These are phyloP conservation scores for Zasmidium citrigriseum DNA, from an alignment of 2,329 filamentous ascomycete genomes.

Conservation along the genomic window DNA sequence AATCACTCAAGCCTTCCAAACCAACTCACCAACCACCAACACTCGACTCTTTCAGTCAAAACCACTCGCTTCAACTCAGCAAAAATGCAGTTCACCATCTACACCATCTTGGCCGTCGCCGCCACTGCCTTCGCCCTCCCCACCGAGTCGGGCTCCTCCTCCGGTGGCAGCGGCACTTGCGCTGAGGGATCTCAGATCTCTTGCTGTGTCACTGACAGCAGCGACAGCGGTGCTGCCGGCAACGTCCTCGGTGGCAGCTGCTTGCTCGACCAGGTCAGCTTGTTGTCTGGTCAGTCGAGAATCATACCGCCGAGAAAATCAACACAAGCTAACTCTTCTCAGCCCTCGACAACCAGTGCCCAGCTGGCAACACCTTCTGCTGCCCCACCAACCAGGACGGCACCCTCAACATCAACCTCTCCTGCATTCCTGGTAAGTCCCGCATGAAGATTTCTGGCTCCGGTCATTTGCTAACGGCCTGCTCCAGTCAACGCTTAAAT, in stretches of 20 bases:
- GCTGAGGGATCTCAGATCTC: neutral
- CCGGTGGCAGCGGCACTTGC: conserved; percentile 1
- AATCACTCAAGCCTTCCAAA: neutral
- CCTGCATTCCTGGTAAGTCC: conserved; percentile 4
- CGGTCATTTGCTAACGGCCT: neutral
- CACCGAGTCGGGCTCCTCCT: neutral
- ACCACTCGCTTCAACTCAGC: conserved; percentile 1
- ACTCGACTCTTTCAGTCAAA: conserved; percentile 3
- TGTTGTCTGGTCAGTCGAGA: neutral
- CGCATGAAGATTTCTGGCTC: neutral
- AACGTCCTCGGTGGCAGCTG: conserved; percentile 9
- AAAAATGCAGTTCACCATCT: conserved; percentile 10
- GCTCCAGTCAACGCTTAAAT: neutral
- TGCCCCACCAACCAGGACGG: conserved; percentile 8
- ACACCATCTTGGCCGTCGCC: conserved; percentile 4
- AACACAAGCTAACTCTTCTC: neutral
- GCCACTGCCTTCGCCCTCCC: conserved; percentile 1
- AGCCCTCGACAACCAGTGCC: conserved; percentile 6
- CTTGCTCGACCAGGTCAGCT: neutral
- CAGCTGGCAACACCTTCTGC: conserved; percentile 13
- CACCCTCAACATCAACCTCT: conserved; percentile 5
- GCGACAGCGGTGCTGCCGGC: neutral
- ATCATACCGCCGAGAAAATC: neutral
- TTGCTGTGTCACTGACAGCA: conserved; percentile 4
- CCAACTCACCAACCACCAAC: neutral